These are phyloP conservation scores for Stachybotrys chartarum DNA, from an alignment of 2,329 filamentous ascomycete species.

Conservation along the genomic window DNA sequence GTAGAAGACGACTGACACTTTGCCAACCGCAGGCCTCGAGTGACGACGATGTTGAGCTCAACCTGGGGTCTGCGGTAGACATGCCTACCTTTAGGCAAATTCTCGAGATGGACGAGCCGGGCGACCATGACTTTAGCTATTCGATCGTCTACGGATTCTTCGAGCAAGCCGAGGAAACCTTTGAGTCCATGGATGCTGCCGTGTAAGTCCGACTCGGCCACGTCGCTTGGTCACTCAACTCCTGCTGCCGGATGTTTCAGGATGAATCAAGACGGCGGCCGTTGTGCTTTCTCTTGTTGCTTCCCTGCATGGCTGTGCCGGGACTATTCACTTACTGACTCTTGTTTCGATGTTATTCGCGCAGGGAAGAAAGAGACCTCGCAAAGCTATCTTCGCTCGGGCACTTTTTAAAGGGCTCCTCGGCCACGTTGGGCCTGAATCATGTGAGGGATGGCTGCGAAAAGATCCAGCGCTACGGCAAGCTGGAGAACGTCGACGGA, in stretches of 20 bases:
- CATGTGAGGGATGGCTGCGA: slow-evolving; percentile 93
- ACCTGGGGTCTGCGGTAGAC: slow-evolving; percentile 74
- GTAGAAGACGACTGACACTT: neutral
- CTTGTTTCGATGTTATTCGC: neutral
- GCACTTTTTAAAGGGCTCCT: slow-evolving; percentile 96
- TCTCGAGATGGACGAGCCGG: slow-evolving; percentile 94
- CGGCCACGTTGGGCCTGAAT: slow-evolving; percentile 82
- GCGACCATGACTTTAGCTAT: slow-evolving; percentile 78
- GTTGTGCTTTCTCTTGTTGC: neutral
- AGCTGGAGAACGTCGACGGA: slow-evolving; percentile 72
- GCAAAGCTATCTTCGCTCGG: slow-evolving; percentile 73
- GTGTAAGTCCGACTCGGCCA: neutral
- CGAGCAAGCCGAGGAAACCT: slow-evolving; percentile 81
- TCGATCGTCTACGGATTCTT: slow-evolving; percentile 91
- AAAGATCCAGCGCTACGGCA: slow-evolving; percentile 91
- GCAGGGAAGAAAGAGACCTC: slow-evolving; percentile 62
- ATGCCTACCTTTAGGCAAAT: slow-evolving; percentile 82
- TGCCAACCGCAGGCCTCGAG: slow-evolving; percentile 29
- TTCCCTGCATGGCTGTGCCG: neutral
- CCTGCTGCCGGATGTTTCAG: too few relatives aligned
- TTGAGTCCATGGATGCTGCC: slow-evolving; percentile 71
- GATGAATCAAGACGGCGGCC: neutral
- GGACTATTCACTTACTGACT: neutral
- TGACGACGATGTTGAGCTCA: slow-evolving; percentile 39
- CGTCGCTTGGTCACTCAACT: neutral